phyloP scores from a whole-genome alignment of 2,329 filamentous ascomycete genomes.

The Didymella arachidicola region DNA sequence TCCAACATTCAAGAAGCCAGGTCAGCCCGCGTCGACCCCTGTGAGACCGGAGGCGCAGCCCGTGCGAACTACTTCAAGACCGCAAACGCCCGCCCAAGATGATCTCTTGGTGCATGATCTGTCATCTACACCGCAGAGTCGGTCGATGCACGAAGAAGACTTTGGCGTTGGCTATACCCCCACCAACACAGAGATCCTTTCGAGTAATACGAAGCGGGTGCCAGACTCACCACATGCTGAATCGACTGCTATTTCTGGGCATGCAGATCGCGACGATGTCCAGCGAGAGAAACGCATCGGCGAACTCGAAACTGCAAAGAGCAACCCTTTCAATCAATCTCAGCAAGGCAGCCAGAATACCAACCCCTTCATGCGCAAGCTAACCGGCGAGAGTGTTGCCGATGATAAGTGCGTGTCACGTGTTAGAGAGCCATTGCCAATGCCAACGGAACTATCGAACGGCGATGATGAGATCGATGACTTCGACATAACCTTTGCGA shows the following conservation, averaged over 20 bases:
- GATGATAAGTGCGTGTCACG: neutral
- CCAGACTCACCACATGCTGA: conserved; percentile 52
- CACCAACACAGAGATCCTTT: conserved; percentile 38
- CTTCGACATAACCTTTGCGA: neutral
- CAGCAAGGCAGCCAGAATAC: conserved; percentile 15
- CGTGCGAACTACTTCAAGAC: conserved; percentile 11
- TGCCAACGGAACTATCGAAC: neutral
- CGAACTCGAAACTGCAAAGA: conserved; percentile 37
- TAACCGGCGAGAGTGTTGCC: conserved; percentile 31
- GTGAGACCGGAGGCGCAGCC: conserved; percentile 12
- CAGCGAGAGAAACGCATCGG: conserved; percentile 41
- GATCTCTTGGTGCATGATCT: conserved; percentile 7
- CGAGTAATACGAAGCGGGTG: conserved; percentile 54
- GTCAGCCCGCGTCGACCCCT: conserved; percentile 28
- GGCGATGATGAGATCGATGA: conserved; percentile 11
- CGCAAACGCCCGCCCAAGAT: conserved; percentile 20
- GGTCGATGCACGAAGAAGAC: conserved; percentile 7
- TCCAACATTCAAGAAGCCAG: conserved; percentile 30
- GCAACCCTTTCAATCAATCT: conserved; percentile 39
- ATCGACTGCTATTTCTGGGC: conserved; percentile 52
- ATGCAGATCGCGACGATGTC: conserved; percentile 37
- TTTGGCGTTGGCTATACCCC: conserved; percentile 11
- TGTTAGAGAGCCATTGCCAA: neutral
- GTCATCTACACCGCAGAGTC: conserved; percentile 26
- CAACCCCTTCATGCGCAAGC: conserved; percentile 37